phyloP scores from a whole-genome alignment of 176 grass and related monocot genomes.

The Oryza nivara region DNA sequence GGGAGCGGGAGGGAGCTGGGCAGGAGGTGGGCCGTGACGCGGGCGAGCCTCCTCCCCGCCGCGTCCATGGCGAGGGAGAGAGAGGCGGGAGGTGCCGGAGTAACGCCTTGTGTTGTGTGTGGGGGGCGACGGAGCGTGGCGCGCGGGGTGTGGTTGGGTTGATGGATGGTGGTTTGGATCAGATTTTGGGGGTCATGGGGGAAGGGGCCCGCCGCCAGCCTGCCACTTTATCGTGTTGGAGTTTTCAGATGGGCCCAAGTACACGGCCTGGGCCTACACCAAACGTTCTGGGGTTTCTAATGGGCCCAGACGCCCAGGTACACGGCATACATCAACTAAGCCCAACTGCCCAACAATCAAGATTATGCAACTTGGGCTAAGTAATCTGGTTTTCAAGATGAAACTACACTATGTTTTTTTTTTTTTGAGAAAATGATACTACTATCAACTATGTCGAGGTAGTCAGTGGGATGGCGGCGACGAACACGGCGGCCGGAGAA shows the following conservation, averaged over 20 bases:
- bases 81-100: background rate
- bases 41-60: slow-evolving; percentile 65
- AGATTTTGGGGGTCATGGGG: background rate
- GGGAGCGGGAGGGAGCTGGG: slow-evolving; percentile 34
- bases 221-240: background rate
- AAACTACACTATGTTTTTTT: no score
- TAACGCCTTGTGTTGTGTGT: background rate
- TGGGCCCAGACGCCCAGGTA: no score
- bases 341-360: no score
- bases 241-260: background rate
- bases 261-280: no score
- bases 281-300: background rate
- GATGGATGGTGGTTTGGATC: slow-evolving; percentile 13
- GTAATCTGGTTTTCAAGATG: no score
- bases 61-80: slow-evolving; percentile 28
- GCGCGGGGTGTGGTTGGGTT: background rate
- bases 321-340: no score
- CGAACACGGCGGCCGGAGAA: no score
- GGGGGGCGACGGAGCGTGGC: background rate
- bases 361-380: no score
- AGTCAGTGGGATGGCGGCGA: no score
- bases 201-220: background rate
- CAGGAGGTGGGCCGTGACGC: slow-evolving; percentile 60
- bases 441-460: no score
- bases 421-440: no score